A percentile compares a stretch with the other conserved stretches of the same genome.
phyloP scores from a whole-genome alignment of 176 grass and related monocot species.

The Rhynchospora pubera region DNA sequence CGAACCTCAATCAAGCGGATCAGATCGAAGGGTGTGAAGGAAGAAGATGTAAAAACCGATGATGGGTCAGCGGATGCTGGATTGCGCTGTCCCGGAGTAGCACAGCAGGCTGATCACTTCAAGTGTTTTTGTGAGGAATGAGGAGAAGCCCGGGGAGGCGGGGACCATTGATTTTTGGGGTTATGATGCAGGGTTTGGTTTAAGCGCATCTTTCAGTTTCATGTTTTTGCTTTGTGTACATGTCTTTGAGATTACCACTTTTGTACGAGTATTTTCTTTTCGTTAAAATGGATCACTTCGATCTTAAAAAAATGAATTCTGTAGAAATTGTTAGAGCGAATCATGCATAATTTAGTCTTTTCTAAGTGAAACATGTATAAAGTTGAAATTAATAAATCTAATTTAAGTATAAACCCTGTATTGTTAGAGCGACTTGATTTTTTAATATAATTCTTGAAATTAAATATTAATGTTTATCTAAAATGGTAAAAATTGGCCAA shows the following conservation, averaged over 20 bases:
- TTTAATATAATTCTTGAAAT: no score
- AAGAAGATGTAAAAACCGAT: not conserved
- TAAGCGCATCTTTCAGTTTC: not conserved
- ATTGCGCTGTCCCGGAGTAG: not conserved
- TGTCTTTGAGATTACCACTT: not conserved
- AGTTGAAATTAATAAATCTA: no score
- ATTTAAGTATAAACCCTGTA: no score
- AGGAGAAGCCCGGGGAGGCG: not conserved
- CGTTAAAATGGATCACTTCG: not conserved
- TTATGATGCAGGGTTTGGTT: not conserved
- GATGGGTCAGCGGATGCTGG: not conserved
- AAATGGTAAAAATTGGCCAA: no score
- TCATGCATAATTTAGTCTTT: no score
- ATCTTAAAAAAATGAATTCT: no score
- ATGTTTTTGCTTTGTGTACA: not conserved
- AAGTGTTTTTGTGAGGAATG: constrained; percentile 8
- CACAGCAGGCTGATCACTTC: not conserved
- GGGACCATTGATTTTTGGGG: not conserved
- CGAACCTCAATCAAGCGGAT: not conserved
- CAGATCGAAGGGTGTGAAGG: not conserved
- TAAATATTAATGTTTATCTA: no score
- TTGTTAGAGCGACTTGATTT: no score
- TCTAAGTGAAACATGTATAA: no score
- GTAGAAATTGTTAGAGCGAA: no score
- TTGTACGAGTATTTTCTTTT: not conserved